Evolutionary conservation across 2,329 filamentous ascomycete species (phyloP), one percentile per base, ranked within the genome.

Genomic region (Aureobasidium sp.): DNA sequence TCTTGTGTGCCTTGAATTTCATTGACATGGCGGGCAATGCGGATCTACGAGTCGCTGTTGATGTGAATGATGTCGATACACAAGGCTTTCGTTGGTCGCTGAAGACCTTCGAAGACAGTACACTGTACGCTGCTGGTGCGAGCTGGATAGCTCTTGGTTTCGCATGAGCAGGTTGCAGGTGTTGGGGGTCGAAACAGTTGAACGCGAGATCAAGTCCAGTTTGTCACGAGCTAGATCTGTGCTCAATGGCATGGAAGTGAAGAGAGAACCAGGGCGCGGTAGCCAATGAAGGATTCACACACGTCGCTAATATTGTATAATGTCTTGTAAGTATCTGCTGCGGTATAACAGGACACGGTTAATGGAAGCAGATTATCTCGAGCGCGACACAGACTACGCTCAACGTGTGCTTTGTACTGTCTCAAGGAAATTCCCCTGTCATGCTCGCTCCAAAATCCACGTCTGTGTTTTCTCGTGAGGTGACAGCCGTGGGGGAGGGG

Each of bases 71-170:
- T 13, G 62, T 71, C 15, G 63, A 62, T 24, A 55, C 57, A 41
- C 64, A 70, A 41, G 69, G 69, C 0, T 71, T 71, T 52, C 65
- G 60, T 46, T 72, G 70, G 70, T 63, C 63, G 46, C 62, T 71
- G 60, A 64, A 69, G 48, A 68, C 69, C 32, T 69, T 66, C 64
- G 60, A 41, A 20, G 60, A 62, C n/a, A 62, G 60, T 34, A 62
- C 60, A 24, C 46, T 70, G 27, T 68, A 70, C 65, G 65, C 67
- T 37, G 69, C 69, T 27, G 65, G 65, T 26, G 69, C 68, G 9
- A 67, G 67, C 47, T 71, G 69, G 68, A 69, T 71, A 39, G 64
- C 64, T n/a, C 61, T 66, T 26, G 64, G 63, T 24, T 63, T 66
- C 57, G 56, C 39, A 32, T 65, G 55, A 59, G 32, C 43, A n/a